Evolutionary conservation across 768 basidiomycete genomes (phyloP).

Genomic region (Suillus tomentosus): DNA sequence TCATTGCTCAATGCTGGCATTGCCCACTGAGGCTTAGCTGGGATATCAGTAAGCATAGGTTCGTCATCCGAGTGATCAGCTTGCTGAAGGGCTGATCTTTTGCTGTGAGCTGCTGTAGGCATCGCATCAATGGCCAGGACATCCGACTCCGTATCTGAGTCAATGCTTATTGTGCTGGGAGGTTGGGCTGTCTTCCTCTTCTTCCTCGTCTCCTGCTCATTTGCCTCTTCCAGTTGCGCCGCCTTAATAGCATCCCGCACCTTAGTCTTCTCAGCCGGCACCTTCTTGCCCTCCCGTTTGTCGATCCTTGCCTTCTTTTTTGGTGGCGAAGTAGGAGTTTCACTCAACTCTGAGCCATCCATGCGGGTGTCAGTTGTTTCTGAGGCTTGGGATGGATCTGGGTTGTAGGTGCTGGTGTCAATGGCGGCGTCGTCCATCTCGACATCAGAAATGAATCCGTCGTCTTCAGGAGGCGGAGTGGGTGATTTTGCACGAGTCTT

Average conservation of each 20-base stretch:
- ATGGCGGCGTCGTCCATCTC: neutral
- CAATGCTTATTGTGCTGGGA: slow-evolving; percentile 1
- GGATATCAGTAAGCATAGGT: neutral
- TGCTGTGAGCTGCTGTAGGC: neutral
- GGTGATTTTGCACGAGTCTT: neutral
- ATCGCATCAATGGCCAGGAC: neutral
- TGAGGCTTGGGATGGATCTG: slow-evolving; percentile 3
- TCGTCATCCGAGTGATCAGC: neutral
- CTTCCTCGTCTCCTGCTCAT: neutral
- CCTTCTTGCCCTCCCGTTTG: neutral
- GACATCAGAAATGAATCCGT: neutral
- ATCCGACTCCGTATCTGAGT: neutral
- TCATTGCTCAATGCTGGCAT: neutral
- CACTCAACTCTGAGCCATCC: neutral
- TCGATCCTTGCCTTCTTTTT: neutral
- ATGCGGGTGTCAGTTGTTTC: neutral
- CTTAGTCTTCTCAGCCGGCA: neutral
- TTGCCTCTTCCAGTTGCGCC: neutral
- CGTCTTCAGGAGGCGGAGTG: neutral
- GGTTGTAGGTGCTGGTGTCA: neutral
- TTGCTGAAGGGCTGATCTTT: neutral
- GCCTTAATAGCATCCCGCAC: neutral
- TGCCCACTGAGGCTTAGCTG: neutral
- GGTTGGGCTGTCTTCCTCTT: neutral
- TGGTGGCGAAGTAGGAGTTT: neutral